Evolutionary conservation across 2,329 filamentous ascomycete genomes (phyloP).

Genomic region (Aspergillus uvarum): DNA sequence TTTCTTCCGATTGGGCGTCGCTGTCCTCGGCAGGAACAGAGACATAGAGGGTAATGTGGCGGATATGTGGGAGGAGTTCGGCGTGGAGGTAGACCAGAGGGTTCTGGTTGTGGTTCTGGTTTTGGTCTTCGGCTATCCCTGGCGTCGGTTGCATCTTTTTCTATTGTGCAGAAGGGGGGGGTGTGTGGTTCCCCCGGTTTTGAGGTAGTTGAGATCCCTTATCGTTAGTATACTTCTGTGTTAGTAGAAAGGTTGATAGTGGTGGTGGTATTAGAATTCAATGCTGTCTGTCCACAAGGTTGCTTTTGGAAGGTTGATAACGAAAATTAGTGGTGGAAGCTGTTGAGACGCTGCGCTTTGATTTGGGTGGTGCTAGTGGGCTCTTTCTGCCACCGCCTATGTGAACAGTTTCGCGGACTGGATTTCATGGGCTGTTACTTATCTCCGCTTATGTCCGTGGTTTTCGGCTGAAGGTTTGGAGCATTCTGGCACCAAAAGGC

Average conservation of each 20-base stretch:
- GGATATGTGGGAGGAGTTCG: conserved; percentile 61
- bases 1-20: neutral
- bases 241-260: too few relatives aligned
- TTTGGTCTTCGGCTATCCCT: too few relatives aligned
- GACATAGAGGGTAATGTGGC: conserved; percentile 58
- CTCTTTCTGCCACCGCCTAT: neutral
- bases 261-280: too few relatives aligned
- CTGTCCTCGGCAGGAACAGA: conserved; percentile 39
- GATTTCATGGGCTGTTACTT: neutral
- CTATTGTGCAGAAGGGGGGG: too few relatives aligned
- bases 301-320: neutral
- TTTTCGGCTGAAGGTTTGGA: neutral
- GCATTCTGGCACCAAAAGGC: neutral
- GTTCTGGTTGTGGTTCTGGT: neutral
- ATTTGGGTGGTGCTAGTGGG: neutral
- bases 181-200: too few relatives aligned
- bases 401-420: neutral
- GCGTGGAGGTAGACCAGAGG: conserved; percentile 51
- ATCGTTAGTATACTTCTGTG: neutral
- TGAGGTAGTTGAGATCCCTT: too few relatives aligned
- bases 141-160: neutral
- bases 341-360: too few relatives aligned
- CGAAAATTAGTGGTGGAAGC: conserved; percentile 1
- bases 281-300: too few relatives aligned
- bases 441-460: neutral